Base-by-base conservation (phyloP, 768 basidiomycete species). In the Trametes cinnabarina region DNA sequence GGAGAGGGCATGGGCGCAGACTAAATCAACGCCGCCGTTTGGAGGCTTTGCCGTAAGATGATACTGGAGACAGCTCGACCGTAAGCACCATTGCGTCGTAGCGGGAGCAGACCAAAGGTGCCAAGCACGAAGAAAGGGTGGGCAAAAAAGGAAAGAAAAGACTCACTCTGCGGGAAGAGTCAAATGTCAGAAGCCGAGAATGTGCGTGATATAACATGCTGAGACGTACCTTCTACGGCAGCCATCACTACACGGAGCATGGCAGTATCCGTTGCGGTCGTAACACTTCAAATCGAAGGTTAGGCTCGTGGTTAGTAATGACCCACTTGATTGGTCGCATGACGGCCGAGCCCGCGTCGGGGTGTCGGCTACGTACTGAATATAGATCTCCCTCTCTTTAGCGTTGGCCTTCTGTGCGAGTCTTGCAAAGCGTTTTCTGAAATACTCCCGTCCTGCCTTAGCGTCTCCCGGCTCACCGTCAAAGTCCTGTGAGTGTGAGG, bases 171-270 rank as follows among this genome's bases (percentile, higher is more conserved):
- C 40, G 63, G 63, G 54, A 57, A n/a, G n/a, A n/a, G n/a, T n/a
- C n/a, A n/a, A n/a, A n/a, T n/a, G n/a, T n/a, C n/a, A n/a, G n/a
- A n/a, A n/a, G n/a, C n/a, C n/a, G n/a, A n/a, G n/a, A n/a, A n/a
- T n/a, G n/a, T n/a, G n/a, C n/a, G n/a, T n/a, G n/a, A n/a, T n/a
- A n/a, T n/a, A n/a, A n/a, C n/a, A n/a, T n/a, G n/a, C n/a, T n/a
- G n/a, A n/a, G 19, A 78, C 84, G 65, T 61, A 92, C 92, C 92
- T 94, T 94, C 90, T 49, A 94, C 92, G 60, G 94, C 94, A 62
- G 91, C 90, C 94, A 96, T 96, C 15, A 98, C 91, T 19, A 95
- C 91, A 65, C 89, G 79, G 48, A 95, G 74, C 79, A 94, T 81
- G 19, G 83, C 90, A 1, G 92, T 94, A 75, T 95, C 93, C 20